A percentile compares a stretch with the other conserved stretches of the same genome.
phyloP scores from a whole-genome alignment of 768 basidiomycete species.

The Mycena belliarum region DNA sequence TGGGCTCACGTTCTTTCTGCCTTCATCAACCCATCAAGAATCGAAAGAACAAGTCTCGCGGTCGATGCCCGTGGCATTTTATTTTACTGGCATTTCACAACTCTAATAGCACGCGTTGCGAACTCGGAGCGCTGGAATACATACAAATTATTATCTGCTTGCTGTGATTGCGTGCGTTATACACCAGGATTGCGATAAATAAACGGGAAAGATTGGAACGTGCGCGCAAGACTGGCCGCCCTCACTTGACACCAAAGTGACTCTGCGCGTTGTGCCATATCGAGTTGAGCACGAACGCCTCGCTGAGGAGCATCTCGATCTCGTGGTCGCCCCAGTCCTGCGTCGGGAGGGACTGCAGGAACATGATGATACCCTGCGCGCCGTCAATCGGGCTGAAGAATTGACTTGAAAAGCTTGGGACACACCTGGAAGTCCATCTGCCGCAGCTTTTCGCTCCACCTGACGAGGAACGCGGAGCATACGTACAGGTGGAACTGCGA shows the following conservation, averaged over 20 bases:
- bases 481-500: slow-evolving; percentile 99
- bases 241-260: slow-evolving; percentile 69
- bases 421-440: slow-evolving; percentile 98
- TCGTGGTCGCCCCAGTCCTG: slow-evolving; percentile 96
- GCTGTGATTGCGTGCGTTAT: neutral
- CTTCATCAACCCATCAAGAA: too few species aligned
- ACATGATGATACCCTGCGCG: slow-evolving; percentile 95
- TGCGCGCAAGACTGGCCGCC: too few species aligned
- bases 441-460: slow-evolving; percentile 90
- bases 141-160: neutral
- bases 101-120: too few species aligned
- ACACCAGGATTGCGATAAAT: slow-evolving; percentile 14
- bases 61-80: too few species aligned
- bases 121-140: neutral
- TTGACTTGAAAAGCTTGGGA: neutral
- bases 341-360: slow-evolving; percentile 89
- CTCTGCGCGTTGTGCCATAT: slow-evolving; percentile 94
- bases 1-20: too few species aligned
- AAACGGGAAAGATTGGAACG: neutral
- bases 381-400: neutral
- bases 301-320: slow-evolving; percentile 91
- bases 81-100: too few species aligned
- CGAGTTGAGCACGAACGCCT: slow-evolving; percentile 92
- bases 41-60: too few species aligned
- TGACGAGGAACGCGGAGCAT: slow-evolving; percentile 94